Conservation (phyloP, 1,284 basidiomycete species). For the Ceratobasidium papillatum region DNA sequence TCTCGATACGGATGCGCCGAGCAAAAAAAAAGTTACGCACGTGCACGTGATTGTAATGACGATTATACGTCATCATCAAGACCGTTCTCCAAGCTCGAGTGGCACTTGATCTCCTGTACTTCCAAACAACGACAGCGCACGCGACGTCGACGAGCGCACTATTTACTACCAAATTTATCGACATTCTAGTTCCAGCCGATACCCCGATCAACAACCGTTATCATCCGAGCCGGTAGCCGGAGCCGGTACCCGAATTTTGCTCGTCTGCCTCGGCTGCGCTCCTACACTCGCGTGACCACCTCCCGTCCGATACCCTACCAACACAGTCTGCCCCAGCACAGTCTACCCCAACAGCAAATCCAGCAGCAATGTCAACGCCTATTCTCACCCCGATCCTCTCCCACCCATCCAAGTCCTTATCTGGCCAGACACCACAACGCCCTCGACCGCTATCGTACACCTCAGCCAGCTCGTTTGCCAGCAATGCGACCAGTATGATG, state of each 20-base stretch:
- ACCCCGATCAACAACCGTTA: conserved; percentile 16
- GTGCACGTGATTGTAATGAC: conserved; percentile 11
- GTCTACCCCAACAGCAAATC: neutral
- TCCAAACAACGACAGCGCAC: neutral
- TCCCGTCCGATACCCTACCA: neutral
- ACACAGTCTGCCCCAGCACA: conserved; percentile 13
- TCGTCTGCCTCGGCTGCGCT: conserved; percentile 40
- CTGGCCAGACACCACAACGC: conserved; percentile 34
- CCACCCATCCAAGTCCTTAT: conserved; percentile 36
- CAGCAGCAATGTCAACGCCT: conserved; percentile 6
- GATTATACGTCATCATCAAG: no score
- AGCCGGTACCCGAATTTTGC: conserved; percentile 23
- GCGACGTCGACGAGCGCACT: neutral
- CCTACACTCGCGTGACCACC: conserved; percentile 12
- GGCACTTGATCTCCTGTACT: no score
- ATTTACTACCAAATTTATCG: no score
- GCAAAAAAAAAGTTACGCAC: no score
- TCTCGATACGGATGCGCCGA: neutral
- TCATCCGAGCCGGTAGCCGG: conserved; percentile 27
- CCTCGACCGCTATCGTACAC: conserved; percentile 36
- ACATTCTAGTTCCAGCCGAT: neutral
- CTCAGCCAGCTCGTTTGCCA: conserved; percentile 25
- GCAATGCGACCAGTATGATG: conserved; percentile 13
- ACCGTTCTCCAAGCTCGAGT: no score
- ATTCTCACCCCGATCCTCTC: conserved; percentile 23